Evolutionary conservation across 2,329 filamentous ascomycete genomes (phyloP), one percentile per base, ranked within the genome.

Genomic region (Phialophora chinensis): DNA sequence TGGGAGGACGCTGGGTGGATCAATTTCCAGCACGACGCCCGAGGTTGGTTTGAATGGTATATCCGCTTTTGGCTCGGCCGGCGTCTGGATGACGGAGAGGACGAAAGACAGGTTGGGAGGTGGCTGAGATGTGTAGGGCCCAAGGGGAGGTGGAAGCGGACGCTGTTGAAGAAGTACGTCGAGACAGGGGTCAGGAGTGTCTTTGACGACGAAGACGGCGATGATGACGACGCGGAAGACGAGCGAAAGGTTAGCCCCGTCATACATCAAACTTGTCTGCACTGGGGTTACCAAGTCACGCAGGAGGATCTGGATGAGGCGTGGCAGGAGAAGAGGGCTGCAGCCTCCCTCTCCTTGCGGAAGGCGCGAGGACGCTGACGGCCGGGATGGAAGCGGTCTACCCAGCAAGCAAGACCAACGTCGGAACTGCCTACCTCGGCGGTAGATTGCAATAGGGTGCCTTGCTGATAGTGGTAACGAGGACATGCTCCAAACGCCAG

Each of bases 41-140:
- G 85, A 54, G 84, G 84, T 5, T 87, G 83, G 84, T 85, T 86
- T 69, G 84, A 86, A 71, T 86, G 84, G 84, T 86, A 85, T 72
- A 81, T 79, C 57, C 79, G 83, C 0, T 86, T 85, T 73, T 86
- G 81, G 74, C 77, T 76, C 25, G 84, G 84, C 0, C 71, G 84
- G 47, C 74, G 84, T 29, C 84, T 84, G 68, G 81, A 78, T 0
- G 83, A 85, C 60, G 84, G 85, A 69, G 82, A 81, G 47, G 84
- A 86, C 68, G 83, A 81, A 38, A 76, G 84, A 63, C 84, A 86
- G 75, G 77, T 86, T 5, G 76, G 77, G 4, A 70, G 85, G 62
- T 86, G 85, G 85, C 77, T 74, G 71, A 82, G 80, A 66, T 86
- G 84, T 72, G 84, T 85, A 6, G 84, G 84, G 3, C 58, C 60